Base-by-base conservation (phyloP, 805 yeast species). In the Metschnikowia peoriensis region DNA sequence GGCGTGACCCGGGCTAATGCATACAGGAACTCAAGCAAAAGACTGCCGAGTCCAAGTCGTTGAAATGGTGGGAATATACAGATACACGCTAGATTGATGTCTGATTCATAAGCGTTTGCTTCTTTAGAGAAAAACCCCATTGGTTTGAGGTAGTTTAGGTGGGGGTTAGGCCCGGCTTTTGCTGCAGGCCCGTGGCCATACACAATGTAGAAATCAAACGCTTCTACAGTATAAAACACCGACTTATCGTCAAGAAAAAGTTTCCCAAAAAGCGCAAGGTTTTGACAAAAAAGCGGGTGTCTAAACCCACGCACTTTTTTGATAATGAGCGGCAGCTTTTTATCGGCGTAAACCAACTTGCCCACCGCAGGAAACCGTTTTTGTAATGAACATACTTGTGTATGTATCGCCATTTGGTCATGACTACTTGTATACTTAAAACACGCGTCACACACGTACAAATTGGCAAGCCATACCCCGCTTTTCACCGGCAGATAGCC, bases 91-190 rank as follows among this genome's bases (percentile, higher is more conserved):
- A 94, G 72, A 64, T 93, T 94, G 49, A 69, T 72, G 66, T 92
- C 89, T 47, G 82, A 78, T 49, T 88, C 93, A 79, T 84, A 83
- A 0, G 97, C 85, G 0, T 87, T 72, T 42, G 86, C 71, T 63
- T 94, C 99, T 60, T 89, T 88, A 12, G 97, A 91, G 63, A 90
- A 94, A 65, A 90, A 94, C 1, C 97, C 99, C 86, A 92, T 58
- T 38, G 64, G 64, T 42, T 14, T 29, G 54, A 68, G 17, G 35
- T 35, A 11, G 8, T 16, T 22, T 22, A 17, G 37, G 39, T 14
- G 44, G 3, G 29, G 28, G 38, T 16, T 11, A 41, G 28, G 28
- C 28, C 43, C 28, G 8, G 6, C 5, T 38, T 46, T 28, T 56
- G 51, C 22, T 52, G 22, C 37, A 34, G 49, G 39, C 28, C 74